Conservation (phyloP, 1,284 basidiomycete species). For the Ganoderma boninense region DNA sequence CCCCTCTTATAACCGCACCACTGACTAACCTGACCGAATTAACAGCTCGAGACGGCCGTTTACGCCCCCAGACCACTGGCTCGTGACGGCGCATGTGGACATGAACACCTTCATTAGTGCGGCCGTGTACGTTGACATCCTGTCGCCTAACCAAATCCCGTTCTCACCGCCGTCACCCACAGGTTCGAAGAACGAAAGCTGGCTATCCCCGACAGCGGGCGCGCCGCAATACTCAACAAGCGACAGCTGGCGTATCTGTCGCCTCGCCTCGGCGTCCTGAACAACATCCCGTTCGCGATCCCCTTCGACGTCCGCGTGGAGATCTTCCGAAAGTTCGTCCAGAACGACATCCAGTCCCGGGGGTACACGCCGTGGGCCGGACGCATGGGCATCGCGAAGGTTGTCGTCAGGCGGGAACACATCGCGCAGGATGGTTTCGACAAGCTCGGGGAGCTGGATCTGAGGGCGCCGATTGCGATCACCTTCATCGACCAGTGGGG, state of each 20-base stretch:
- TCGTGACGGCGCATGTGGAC: slow-evolving; percentile 81
- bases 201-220: slow-evolving; percentile 42
- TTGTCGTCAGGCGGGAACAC: slow-evolving; percentile 76
- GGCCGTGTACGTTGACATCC: slow-evolving; percentile 68
- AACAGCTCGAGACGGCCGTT: slow-evolving; percentile 83
- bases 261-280: slow-evolving; percentile 90
- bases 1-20: no score
- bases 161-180: neutral
- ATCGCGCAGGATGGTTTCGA: slow-evolving; percentile 93
- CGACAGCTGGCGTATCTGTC: slow-evolving; percentile 80
- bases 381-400: slow-evolving; percentile 43
- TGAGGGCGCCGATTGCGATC: slow-evolving; percentile 88
- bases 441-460: slow-evolving; percentile 74
- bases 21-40: slow-evolving; percentile 10
- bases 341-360: slow-evolving; percentile 56
- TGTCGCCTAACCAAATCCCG: neutral
- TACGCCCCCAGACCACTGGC: slow-evolving; percentile 87
- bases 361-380: slow-evolving; percentile 34
- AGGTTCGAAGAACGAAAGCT: slow-evolving; percentile 70
- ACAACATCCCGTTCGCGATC: slow-evolving; percentile 97
- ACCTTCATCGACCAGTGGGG: slow-evolving; percentile 93
- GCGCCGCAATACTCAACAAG: slow-evolving; percentile 56
- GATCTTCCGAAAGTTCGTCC: slow-evolving; percentile 88
- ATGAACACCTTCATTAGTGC: slow-evolving; percentile 90
- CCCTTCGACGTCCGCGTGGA: slow-evolving; percentile 92